A percentile compares a stretch with the other conserved stretches of the same genome.
phyloP scores from a whole-genome alignment of 2,329 filamentous ascomycete species.

The Stachybotrys echinatus region DNA sequence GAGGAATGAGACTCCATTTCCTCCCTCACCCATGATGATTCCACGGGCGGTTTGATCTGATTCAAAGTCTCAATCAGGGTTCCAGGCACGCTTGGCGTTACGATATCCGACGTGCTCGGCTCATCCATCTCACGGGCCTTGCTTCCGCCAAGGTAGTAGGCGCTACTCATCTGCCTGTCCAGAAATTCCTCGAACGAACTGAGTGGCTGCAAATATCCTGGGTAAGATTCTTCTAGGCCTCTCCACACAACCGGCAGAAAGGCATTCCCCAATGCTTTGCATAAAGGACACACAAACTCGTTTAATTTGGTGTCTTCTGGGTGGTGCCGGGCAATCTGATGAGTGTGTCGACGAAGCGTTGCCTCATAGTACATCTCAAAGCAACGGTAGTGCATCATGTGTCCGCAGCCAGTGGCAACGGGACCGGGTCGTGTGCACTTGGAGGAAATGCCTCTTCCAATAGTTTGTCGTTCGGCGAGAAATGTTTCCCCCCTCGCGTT shows the following conservation, averaged over 20 bases:
- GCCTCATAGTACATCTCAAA: constrained; percentile 89
- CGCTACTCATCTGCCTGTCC: constrained; percentile 46
- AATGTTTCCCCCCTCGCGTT: constrained; percentile 67
- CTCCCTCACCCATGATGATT: constrained; percentile 35
- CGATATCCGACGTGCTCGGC: constrained; percentile 20
- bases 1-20: constrained; percentile 27
- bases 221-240: constrained; percentile 78
- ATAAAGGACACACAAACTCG: constrained; percentile 94
- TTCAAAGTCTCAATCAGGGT: constrained; percentile 31
- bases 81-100: constrained; percentile 30
- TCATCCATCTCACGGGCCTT: constrained; percentile 28
- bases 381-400: constrained; percentile 97
- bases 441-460: constrained; percentile 84
- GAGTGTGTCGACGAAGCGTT: constrained; percentile 75
- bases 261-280: constrained; percentile 91
- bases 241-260: constrained; percentile 97
- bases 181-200: constrained; percentile 66
- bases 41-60: constrained; percentile 27
- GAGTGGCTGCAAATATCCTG: constrained; percentile 61
- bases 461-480: constrained; percentile 68
- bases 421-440: constrained; percentile 64
- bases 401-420: constrained; percentile 86
- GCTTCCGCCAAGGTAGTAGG: constrained; percentile 34
- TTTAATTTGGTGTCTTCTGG: constrained; percentile 74
- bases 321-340: constrained; percentile 92